Evolutionary conservation across 495 filamentous ascomycete genomes (phyloP).

Genomic region (Aspergillus bridgeri): DNA sequence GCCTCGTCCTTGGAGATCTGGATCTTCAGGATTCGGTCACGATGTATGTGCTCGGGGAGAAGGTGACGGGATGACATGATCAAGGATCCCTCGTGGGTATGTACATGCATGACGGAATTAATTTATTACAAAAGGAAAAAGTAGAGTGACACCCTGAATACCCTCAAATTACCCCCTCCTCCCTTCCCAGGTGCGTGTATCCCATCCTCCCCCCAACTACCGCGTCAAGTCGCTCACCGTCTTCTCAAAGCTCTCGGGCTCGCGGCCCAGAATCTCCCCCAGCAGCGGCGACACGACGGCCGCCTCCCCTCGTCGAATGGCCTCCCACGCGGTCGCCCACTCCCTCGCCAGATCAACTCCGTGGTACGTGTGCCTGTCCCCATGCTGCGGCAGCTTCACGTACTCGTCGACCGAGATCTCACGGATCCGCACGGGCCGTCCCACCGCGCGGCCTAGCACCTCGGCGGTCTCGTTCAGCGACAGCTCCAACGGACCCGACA

Average conservation of each 20-base stretch:
- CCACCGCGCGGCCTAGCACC: constrained; percentile 27
- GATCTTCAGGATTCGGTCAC: not conserved
- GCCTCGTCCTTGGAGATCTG: too few species aligned
- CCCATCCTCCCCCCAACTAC: not conserved
- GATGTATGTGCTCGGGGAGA: not conserved
- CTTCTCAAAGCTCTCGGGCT: constrained; percentile 35
- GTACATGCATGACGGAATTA: not conserved
- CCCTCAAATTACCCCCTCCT: not conserved
- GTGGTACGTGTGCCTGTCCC: constrained; percentile 18
- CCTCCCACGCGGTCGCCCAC: constrained; percentile 43
- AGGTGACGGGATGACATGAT: not conserved
- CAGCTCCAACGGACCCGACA: constrained; percentile 35
- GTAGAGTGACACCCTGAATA: not conserved
- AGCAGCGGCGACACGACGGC: constrained; percentile 33
- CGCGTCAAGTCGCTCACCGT: constrained; percentile 15
- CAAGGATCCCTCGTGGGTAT: not conserved
- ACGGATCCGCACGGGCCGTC: constrained; percentile 25
- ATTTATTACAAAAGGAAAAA: not conserved
- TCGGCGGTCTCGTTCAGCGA: constrained; percentile 38
- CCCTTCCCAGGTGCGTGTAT: not conserved
- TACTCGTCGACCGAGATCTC: constrained; percentile 39
- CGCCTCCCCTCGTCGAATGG: constrained; percentile 38
- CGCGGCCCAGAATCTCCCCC: constrained; percentile 32
- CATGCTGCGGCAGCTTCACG: constrained; percentile 19
- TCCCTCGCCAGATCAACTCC: constrained; percentile 21